Evolutionary conservation across 345 rosid species (phyloP).

Genomic region (Citrus trifoliata): DNA sequence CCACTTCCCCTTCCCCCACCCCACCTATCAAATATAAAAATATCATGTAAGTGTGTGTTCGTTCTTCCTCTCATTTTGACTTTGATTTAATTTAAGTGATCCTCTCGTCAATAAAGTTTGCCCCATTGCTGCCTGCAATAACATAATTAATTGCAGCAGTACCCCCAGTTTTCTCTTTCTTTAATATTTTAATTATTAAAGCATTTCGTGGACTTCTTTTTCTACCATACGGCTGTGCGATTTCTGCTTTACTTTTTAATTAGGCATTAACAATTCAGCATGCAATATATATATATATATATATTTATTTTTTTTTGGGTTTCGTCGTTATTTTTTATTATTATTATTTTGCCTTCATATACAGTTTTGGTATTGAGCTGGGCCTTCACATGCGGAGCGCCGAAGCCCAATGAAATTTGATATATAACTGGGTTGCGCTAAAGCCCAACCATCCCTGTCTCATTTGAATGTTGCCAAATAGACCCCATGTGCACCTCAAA

Average conservation of each 20-base stretch:
- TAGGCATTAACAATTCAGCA: too few relatives aligned
- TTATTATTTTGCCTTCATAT: neutral
- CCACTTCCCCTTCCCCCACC: too few relatives aligned
- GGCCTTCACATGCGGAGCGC: neutral
- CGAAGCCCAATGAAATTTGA: too few relatives aligned
- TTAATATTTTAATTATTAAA: neutral
- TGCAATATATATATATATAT: too few relatives aligned
- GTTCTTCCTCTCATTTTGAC: conserved; percentile 18
- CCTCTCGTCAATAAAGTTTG: conserved; percentile 6
- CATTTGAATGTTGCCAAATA: too few relatives aligned
- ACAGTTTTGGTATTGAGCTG: neutral
- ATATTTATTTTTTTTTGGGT: too few relatives aligned
- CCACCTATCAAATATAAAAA: too few relatives aligned
- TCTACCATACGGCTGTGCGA: neutral
- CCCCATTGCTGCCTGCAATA: conserved; percentile 1
- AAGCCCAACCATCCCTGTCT: too few relatives aligned
- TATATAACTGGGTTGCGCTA: too few relatives aligned
- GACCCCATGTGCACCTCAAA: too few relatives aligned
- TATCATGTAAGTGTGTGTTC: too few relatives aligned
- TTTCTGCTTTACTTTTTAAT: neutral
- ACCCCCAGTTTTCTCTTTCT: neutral
- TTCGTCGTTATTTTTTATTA: too few relatives aligned
- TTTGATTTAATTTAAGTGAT: conserved; percentile 23
- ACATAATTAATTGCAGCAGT: neutral
- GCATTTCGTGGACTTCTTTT: conserved; percentile 3